Evolutionary conservation across 257 asterid species (phyloP), one percentile per base, ranked within the genome.

Genomic region (Paraleonurus japonicus): DNA sequence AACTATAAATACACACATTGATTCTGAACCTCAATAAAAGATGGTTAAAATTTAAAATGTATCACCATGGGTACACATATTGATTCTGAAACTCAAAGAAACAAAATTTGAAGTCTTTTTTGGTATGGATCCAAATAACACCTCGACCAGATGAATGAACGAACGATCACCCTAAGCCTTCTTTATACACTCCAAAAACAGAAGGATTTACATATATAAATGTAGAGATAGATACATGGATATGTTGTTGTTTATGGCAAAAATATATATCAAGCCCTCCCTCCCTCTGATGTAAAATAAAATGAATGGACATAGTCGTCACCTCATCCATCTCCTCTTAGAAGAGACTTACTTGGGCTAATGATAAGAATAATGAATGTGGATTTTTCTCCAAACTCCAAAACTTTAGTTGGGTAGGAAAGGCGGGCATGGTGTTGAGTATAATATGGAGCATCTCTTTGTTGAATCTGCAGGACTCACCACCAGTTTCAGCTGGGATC

Each of bases 161-260:
- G 48, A 11, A 41, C 7, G 19, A 43, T 43, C 60, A 53, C 5
- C 60, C 59, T 51, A 51, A 19, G 60, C 60, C 60, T 53, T 53
- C 15, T 19, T 53, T 53, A 22, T 53, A 20, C 28, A 53, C 60
- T 20, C 37, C 64, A 51, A 26, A n/a, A 62, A 57, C n/a, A 73
- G 27, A 53, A 53, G 75, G 71, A 77, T 77, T 24, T 73, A 54
- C 75, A 75, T 37, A 57, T 26, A 11, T 27, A 22, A 54, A 20
- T 69, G 51, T 72, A 27, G 17, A 59, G 19, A 59, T 33, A 59
- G 17, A 12, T 26, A 57, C 16, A 54, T 22, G 30, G n/a, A 57
- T 57, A 26, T 57, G 63, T 57, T 11, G 63, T 57, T 11, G 63
- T 57, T 57, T 13, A 26, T 28, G 65, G 63, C 71, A 23, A 81